These are phyloP conservation scores for Xylaria intraflava DNA, from an alignment of 495 filamentous ascomycete genomes.

Conservation along the genomic window DNA sequence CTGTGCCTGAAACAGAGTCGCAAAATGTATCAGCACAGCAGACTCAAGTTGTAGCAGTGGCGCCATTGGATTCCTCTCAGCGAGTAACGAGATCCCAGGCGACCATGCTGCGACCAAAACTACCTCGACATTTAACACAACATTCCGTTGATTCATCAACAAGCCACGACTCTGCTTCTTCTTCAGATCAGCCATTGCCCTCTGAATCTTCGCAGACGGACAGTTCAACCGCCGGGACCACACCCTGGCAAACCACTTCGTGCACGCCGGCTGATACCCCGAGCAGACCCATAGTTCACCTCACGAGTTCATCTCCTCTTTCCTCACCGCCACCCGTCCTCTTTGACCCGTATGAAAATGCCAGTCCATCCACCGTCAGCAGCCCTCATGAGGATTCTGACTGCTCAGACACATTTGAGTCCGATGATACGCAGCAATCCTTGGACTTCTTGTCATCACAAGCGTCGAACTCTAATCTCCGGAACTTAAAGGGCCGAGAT, in stretches of 20 bases:
- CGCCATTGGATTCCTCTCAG: background rate
- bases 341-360: conserved; percentile 39
- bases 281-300: conserved; percentile 9
- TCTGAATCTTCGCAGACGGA: conserved; percentile 20
- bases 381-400: conserved; percentile 23
- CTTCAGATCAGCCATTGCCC: conserved; percentile 13
- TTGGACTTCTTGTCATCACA: conserved; percentile 37
- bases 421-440: conserved; percentile 34
- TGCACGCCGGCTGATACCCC: conserved; percentile 16
- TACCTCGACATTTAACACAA: conserved; percentile 16
- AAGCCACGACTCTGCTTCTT: conserved; percentile 16
- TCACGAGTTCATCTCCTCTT: conserved; percentile 35
- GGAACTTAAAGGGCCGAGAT: conserved; percentile 58
- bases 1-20: background rate
- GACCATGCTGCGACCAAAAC: conserved; percentile 11
- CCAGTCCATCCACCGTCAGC: conserved; percentile 19
- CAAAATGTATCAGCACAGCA: background rate
- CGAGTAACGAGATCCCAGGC: conserved; percentile 19
- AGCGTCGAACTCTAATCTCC: conserved; percentile 34
- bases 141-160: conserved; percentile 16
- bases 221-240: conserved; percentile 3
- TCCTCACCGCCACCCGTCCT: conserved; percentile 40
- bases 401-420: conserved; percentile 29
- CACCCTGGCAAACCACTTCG: background rate
- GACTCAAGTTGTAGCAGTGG: background rate